Base-by-base conservation (phyloP, 1,284 basidiomycete species). In the Jaminaea rosea region DNA sequence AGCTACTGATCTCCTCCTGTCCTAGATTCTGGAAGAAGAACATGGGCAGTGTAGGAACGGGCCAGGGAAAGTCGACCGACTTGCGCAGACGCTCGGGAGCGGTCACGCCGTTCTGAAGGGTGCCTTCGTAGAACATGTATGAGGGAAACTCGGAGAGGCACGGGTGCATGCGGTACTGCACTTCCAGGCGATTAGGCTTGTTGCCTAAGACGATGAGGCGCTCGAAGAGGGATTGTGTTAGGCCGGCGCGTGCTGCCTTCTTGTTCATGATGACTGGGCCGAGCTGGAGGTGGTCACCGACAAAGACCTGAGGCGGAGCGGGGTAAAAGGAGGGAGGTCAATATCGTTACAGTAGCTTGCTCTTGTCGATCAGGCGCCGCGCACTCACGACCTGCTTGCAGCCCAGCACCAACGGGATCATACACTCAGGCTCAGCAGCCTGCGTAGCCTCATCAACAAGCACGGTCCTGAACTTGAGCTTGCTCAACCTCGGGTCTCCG, bases 241-340 rank as follows among this genome's bases (percentile, higher is more conserved):
- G 81, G 26, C 94, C 94, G 0, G 94, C 94, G 13, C 90, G 85
- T 0, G 94, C 94, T 1, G 93, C 94, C 75, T 98, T 97, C 82
- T 97, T 98, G 83, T 97, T 98, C 94, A 98, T 98, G 75, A 99
- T 97, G 64, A 97, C 94, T 8, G 94, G 94, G 1, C 94, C 94
- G 45, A 98, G 84, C 81, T 99, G 94, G 78, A 87, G 63, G 76
- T 97, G 92, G 77, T 97, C 92, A 47, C 94, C 94, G 47, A 99
- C 94, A 46, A 99, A 83, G 26, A 99, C n/a, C n/a, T n/a, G n/a
- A n/a, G n/a, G n/a, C n/a, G n/a, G n/a, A n/a, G n/a, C n/a, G n/a
- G n/a, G n/a, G n/a, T 92, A n/a, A n/a, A n/a, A n/a, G n/a, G n/a
- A n/a, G n/a, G n/a, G n/a, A n/a, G n/a, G n/a, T n/a, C n/a, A n/a